Conservation (phyloP, 1,284 basidiomycete genomes). For the Naganishia cerealis region DNA sequence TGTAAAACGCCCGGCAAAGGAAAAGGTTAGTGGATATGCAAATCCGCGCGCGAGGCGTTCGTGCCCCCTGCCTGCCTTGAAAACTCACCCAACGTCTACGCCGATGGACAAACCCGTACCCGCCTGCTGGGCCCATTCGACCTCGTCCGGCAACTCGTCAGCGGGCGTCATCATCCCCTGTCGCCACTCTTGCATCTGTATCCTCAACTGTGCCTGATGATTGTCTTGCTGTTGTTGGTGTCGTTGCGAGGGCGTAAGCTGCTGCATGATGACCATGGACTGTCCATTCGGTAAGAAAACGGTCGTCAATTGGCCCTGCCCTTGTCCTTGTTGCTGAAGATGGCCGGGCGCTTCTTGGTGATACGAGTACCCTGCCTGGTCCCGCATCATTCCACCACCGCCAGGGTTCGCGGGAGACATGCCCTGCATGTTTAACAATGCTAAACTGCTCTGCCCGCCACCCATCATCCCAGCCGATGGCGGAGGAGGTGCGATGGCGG, state of each 20-base stretch:
- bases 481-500: not conserved
- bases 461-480: not conserved
- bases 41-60: not conserved
- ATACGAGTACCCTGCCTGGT: too few species aligned
- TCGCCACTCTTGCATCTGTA: slow-evolving; percentile 20
- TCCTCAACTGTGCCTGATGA: not conserved
- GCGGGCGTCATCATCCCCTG: slow-evolving; percentile 15
- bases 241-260: not conserved
- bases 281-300: slow-evolving; percentile 19
- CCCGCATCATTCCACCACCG: not conserved
- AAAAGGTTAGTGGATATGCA: not conserved
- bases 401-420: slow-evolving; percentile 1
- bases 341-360: not conserved
- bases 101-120: not conserved
- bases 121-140: not conserved
- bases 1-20: too few species aligned
- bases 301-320: not conserved
- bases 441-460: slow-evolving; percentile 3
- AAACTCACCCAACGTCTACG: slow-evolving; percentile 12
- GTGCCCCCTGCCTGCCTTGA: too few species aligned
- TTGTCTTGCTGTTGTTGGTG: not conserved
- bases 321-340: not conserved
- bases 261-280: slow-evolving; percentile 14
- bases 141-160: not conserved
- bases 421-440: slow-evolving; percentile 21